Percentiles rank a stretch among this genome's conserved stretches.
Conservation (phyloP, 805 yeast genomes). For the Metschnikowia shivogae region DNA sequence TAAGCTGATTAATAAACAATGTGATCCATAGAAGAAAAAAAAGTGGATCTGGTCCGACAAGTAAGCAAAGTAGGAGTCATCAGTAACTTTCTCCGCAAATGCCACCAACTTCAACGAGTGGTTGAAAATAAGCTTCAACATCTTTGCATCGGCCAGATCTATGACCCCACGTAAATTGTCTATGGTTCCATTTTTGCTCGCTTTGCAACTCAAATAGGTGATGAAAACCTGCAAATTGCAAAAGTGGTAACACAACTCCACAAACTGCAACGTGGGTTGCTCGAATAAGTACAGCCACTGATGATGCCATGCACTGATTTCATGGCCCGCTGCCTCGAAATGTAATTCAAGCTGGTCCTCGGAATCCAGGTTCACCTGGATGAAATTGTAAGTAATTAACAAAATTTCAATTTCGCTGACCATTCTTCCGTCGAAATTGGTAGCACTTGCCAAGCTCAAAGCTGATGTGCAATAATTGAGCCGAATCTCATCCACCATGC, state of each 20-base stretch:
- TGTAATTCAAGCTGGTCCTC: conserved; percentile 18
- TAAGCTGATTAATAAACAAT: conserved; percentile 31
- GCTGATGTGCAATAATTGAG: conserved; percentile 56
- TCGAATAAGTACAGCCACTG: conserved; percentile 67
- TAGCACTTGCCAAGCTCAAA: conserved; percentile 53
- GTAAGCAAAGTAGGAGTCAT: conserved; percentile 59
- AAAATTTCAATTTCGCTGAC: conserved; percentile 69
- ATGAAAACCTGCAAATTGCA: conserved; percentile 49
- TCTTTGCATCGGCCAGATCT: conserved; percentile 21
- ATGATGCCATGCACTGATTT: conserved; percentile 56
- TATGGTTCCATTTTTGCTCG: not conserved
- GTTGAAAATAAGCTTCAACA: conserved; percentile 33
- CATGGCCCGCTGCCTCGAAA: conserved; percentile 40
- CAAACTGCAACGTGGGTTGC: conserved; percentile 71
- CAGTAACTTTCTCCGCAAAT: conserved; percentile 37
- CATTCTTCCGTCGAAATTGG: conserved; percentile 81
- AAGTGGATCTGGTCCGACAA: conserved; percentile 70
- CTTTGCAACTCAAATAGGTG: conserved; percentile 22
- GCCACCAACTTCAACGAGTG: conserved; percentile 42
- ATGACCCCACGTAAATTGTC: conserved; percentile 23
- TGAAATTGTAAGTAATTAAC: conserved; percentile 52
- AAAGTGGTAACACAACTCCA: conserved; percentile 66
- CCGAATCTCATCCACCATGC: conserved; percentile 56
- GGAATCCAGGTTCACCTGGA: conserved; percentile 36
- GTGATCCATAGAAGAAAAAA: conserved; percentile 41